phyloP scores from a whole-genome alignment of 768 basidiomycete genomes.

The Tephrocybe sp. region DNA sequence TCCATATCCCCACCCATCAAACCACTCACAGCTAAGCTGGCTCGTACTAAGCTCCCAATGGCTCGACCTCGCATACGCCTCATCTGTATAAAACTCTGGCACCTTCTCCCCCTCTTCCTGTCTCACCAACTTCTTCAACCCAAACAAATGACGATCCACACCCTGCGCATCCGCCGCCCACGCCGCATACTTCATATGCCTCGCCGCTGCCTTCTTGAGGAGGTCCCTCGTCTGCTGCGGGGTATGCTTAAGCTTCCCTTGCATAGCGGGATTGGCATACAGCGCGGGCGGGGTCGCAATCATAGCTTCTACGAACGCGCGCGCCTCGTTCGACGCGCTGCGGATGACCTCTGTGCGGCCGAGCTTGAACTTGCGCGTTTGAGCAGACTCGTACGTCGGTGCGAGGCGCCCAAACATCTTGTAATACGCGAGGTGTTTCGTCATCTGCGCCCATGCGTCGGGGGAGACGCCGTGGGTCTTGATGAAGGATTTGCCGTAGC shows the following conservation, averaged over 20 bases:
- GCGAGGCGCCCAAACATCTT: slow-evolving; percentile 76
- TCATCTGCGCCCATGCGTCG: slow-evolving; percentile 93
- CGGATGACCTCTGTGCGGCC: slow-evolving; percentile 97
- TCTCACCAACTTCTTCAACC: slow-evolving; percentile 77
- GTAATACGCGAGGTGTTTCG: slow-evolving; percentile 94
- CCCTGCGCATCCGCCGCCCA: slow-evolving; percentile 96
- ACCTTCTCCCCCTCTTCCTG: slow-evolving; percentile 57
- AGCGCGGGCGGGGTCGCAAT: slow-evolving; percentile 23
- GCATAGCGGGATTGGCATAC: not conserved
- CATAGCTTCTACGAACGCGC: slow-evolving; percentile 91
- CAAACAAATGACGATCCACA: slow-evolving; percentile 94
- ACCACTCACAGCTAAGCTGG: slow-evolving; percentile 74
- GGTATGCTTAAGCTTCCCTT: slow-evolving; percentile 16
- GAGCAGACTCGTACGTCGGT: slow-evolving; percentile 90
- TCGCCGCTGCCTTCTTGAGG: slow-evolving; percentile 71
- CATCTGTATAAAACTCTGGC: slow-evolving; percentile 75
- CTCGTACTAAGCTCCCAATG: slow-evolving; percentile 96
- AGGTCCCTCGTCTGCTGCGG: slow-evolving; percentile 51
- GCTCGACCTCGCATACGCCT: slow-evolving; percentile 60
- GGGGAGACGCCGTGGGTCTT: slow-evolving; percentile 83
- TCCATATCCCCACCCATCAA: slow-evolving; percentile 93
- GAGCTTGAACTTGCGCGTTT: slow-evolving; percentile 87
- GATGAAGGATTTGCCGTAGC: slow-evolving; percentile 85
- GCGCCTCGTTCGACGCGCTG: slow-evolving; percentile 76
- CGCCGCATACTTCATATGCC: slow-evolving; percentile 83